A percentile compares a stretch with the other conserved stretches of the same genome.
Conservation (phyloP, 2,329 filamentous ascomycete species). For the Dactylellina parvicollis region DNA sequence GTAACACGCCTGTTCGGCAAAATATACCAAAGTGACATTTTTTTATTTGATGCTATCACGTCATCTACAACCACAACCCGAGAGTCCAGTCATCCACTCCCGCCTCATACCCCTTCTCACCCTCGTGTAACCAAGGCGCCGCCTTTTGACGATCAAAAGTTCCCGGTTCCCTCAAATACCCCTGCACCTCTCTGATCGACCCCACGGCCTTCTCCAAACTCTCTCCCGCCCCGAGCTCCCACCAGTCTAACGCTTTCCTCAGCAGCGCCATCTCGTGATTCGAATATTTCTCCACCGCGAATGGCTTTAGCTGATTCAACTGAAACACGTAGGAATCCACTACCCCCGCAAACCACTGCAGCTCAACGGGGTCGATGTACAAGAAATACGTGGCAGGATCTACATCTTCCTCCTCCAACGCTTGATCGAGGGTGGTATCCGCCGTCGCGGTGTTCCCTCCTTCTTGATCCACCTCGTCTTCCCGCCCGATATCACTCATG, state of each 20-base stretch:
- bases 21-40: no score
- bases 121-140: neutral
- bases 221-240: neutral
- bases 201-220: neutral
- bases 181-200: slow-evolving; percentile 1
- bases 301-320: neutral
- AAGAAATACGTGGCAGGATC: slow-evolving; percentile 17
- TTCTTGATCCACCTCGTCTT: neutral
- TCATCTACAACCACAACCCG: no score
- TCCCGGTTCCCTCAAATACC: slow-evolving; percentile 19
- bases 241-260: neutral
- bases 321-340: slow-evolving; percentile 31
- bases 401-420: neutral
- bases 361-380: slow-evolving; percentile 1
- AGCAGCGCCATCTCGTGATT: slow-evolving; percentile 18
- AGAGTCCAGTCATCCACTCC: no score
- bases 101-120: no score
- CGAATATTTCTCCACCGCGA: neutral
- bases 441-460: neutral
- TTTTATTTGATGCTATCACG: no score
- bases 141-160: neutral
- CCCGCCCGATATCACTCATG: slow-evolving; percentile 8
- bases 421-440: neutral
- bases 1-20: no score
- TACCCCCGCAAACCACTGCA: neutral